phyloP scores from a whole-genome alignment of 768 basidiomycete species.

The Wakefieldia striispora region DNA sequence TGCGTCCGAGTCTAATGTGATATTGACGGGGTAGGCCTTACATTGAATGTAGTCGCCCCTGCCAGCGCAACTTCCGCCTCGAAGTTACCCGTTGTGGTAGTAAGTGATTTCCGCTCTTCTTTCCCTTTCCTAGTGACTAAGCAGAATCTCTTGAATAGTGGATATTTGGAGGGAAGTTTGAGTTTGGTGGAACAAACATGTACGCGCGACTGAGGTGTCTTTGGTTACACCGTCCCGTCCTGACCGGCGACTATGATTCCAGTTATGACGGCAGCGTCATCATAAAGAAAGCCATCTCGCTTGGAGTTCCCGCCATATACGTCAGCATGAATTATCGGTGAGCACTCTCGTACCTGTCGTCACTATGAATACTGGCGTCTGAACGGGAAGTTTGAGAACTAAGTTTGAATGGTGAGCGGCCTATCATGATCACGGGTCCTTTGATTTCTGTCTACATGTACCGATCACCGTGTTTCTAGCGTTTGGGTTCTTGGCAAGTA shows the following conservation, averaged over 20 bases:
- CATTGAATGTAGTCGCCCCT: no score
- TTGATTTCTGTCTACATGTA: no score
- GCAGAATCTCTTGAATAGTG: conserved; percentile 20
- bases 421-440: conserved; percentile 47
- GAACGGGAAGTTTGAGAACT: no score
- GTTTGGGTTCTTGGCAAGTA: no score
- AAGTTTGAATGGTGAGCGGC: conserved; percentile 12
- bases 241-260: no score
- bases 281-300: not conserved
- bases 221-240: no score
- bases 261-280: not conserved
- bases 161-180: conserved; percentile 37
- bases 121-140: no score
- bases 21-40: no score
- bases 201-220: no score
- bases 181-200: conserved; percentile 20
- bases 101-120: conserved; percentile 26
- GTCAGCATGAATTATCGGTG: conserved; percentile 42
- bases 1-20: no score
- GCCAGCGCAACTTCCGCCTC: conserved; percentile 12
- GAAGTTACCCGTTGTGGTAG: no score
- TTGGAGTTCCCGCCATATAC: not conserved
- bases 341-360: conserved; percentile 33
- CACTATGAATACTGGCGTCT: not conserved
- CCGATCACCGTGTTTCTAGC: no score